Evolutionary conservation across 768 basidiomycete genomes (phyloP).

Genomic region (Kwoniella europaea): DNA sequence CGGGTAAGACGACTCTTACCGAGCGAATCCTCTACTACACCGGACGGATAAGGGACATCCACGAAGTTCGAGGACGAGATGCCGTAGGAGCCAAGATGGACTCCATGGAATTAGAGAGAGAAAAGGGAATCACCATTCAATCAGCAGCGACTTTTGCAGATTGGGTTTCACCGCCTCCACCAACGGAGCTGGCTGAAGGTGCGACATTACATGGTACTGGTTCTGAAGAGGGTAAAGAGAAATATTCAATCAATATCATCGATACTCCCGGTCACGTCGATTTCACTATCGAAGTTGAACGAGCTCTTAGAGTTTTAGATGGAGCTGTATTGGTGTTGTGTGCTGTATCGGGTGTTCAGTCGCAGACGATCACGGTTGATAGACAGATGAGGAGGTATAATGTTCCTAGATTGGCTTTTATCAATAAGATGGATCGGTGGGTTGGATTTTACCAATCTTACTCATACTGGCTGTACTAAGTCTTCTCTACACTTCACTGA

Average conservation of each 20-base stretch:
- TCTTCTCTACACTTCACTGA: no score
- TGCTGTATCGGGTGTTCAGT: slow-evolving; percentile 94
- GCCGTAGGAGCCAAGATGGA: slow-evolving; percentile 99
- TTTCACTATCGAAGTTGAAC: slow-evolving; percentile 98
- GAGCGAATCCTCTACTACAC: slow-evolving; percentile 95
- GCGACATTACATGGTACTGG: slow-evolving; percentile 13
- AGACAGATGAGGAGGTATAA: slow-evolving; percentile 97
- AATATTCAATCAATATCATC: slow-evolving; percentile 93
- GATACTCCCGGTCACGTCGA: slow-evolving; percentile 99
- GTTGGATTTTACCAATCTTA: slow-evolving; percentile 26
- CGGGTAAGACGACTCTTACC: slow-evolving; percentile 96
- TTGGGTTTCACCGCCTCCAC: slow-evolving; percentile 71
- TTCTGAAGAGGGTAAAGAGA: slow-evolving; percentile 67
- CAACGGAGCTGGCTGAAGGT: slow-evolving; percentile 59
- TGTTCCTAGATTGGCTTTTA: slow-evolving; percentile 92
- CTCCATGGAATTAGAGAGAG: slow-evolving; percentile 96
- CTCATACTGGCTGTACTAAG: no score
- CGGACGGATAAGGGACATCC: slow-evolving; percentile 91
- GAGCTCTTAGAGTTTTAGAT: slow-evolving; percentile 92
- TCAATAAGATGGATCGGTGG: slow-evolving; percentile 98
- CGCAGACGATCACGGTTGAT: slow-evolving; percentile 98
- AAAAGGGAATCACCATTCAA: slow-evolving; percentile 99
- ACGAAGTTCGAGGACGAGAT: slow-evolving; percentile 94
- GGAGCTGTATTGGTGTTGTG: slow-evolving; percentile 96
- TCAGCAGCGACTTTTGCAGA: slow-evolving; percentile 98